Evolutionary conservation across 1,284 basidiomycete species (phyloP), one percentile per base, ranked within the genome.

Genomic region (Ceratobasidium sp.): DNA sequence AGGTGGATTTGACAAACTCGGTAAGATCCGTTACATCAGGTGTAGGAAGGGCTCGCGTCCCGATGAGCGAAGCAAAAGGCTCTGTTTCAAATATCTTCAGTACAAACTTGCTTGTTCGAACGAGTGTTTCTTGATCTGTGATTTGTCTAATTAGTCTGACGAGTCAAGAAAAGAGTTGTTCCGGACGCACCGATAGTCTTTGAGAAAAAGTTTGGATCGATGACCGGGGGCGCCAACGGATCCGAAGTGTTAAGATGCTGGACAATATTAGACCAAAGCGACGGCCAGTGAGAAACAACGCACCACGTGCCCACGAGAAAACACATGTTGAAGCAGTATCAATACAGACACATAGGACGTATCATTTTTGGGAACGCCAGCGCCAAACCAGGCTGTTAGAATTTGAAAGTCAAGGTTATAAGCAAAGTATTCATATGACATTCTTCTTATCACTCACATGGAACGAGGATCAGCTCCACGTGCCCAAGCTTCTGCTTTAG

Each of bases 291-390:
- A 15, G 7, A n/a, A 15, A 15, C 2, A 12, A 6, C 64, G 27
- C 20, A 67, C 64, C 27, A 55, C 47, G 25, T 38, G 62, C 17
- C 69, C 73, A 3, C 60, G 62, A 7, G 77, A 77, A 25, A 80
- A 71, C 1, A 78, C 77, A 64, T 79, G 79, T 67, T 79, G 79
- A 15, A 79, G 58, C 0, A 78, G 79, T 12, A 77, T 74, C 69
- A 80, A 76, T 5, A 81, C 75, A 8, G 68, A 70, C 31, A 74
- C 58, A n/a, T 73, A 70, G 65, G 74, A 74, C 20, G 69, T 73
- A n/a, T 72, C 71, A 10, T 62, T 25, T 32, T 72, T 72, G 55
- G 73, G 73, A 50, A 75, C 74, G 7, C 71, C 68, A 29, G 77
- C 22, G 42, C 64, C 52, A 25, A 47, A 54, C 25, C 55, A 67